These are phyloP conservation scores for Cystofilobasidium macerans DNA, from an alignment of 768 basidiomycete genomes.

Conservation along the genomic window DNA sequence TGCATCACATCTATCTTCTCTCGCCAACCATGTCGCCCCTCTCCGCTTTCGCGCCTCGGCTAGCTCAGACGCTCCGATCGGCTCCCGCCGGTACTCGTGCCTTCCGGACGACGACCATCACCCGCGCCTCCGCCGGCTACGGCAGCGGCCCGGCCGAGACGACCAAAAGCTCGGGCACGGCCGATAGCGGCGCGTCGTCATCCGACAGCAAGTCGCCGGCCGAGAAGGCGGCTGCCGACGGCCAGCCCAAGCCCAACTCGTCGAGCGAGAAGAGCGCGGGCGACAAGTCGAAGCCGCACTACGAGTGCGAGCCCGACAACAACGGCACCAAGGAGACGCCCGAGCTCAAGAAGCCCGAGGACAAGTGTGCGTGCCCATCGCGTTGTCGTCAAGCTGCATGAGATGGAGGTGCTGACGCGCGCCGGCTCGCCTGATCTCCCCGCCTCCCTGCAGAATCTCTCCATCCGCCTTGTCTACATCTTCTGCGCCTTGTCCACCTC, in stretches of 20 bases:
- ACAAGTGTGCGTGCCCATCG: conserved; percentile 5
- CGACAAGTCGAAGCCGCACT: conserved; percentile 12
- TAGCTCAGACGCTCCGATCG: background rate
- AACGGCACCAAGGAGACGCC: background rate
- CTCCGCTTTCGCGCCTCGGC: background rate
- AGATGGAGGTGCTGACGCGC: background rate
- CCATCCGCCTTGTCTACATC: no score
- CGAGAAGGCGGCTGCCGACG: background rate
- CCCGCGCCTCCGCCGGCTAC: background rate
- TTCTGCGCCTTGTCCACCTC: background rate
- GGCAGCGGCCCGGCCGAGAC: background rate
- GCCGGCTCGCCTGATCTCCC: no score
- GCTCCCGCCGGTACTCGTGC: background rate
- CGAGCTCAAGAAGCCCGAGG: conserved; percentile 19
- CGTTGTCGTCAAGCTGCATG: no score
- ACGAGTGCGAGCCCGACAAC: conserved; percentile 5
- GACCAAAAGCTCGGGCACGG: background rate
- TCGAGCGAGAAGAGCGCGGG: background rate
- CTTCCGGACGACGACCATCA: background rate
- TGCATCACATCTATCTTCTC: no score
- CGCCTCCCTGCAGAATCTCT: no score
- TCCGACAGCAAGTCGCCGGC: background rate
- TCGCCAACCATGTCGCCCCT: background rate
- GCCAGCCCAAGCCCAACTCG: conserved; percentile 14
- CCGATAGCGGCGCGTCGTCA: background rate